Base-by-base conservation (phyloP, 148 eudicot species). In the Dysphania ambrosioides region DNA sequence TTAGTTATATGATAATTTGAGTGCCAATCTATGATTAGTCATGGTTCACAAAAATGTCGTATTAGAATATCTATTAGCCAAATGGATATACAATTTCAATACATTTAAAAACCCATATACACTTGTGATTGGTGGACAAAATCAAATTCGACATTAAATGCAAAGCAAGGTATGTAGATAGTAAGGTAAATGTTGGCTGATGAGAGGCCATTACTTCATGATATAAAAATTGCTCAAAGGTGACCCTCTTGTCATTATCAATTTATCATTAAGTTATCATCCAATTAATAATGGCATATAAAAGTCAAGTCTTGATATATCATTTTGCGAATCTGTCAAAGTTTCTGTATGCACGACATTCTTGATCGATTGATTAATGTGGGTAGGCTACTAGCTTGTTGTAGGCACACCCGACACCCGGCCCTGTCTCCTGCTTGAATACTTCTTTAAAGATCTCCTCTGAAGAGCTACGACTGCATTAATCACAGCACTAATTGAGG, bases 301-400 rank as follows among this genome's bases (percentile, higher is more conserved):
- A 59, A 75, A 66, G 71, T 75, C 78, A 75, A 49, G 3, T 49
- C 23, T 34, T 62, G 29, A 15, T 61, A 74, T 18, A 8, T 64
- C 24, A 19, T 13, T 74, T 62, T 73, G 76, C 36, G 21, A 29
- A 0, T 62, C 47, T 74, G 18, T 65, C 77, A 75, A 74, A 23
- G 35, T 24, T 51, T 42, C 8, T 41, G 40, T 67, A 13, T 19
- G n/a, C 32, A 44, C 70, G n/a, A 10, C 26, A 53, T 71, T 71
- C 60, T 55, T 38, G 23, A 31, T 5, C 35, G 23, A 69, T 49
- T 27, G 13, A 7, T 68, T 69, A 69, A 69, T 69, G 21, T 53
- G 51, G 51, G 51, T 47, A 47, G 51, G 51, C 51, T n/a, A 36
- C 40, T 36, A 36, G 40, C n/a, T n/a, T n/a, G 40, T 6, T 4